Evolutionary conservation across 148 eudicot genomes (phyloP).

Genomic region (Pharnaceum exiguum): DNA sequence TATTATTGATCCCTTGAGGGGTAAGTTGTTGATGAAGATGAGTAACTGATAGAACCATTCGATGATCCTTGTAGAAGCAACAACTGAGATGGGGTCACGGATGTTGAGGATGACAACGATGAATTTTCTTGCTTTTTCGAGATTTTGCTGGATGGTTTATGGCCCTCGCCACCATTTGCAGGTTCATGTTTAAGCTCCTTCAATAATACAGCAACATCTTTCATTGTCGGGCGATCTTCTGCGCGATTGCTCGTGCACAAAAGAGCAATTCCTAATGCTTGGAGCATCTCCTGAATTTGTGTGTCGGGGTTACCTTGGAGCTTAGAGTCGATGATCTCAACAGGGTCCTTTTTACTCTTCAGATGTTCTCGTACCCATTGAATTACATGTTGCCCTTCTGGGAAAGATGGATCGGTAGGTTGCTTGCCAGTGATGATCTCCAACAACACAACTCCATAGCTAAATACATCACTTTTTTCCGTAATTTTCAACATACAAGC

Average conservation of each 20-base stretch:
- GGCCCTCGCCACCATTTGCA: conserved; percentile 28
- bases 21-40: conserved; percentile 53
- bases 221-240: conserved; percentile 86
- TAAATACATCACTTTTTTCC: conserved; percentile 75
- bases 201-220: conserved; percentile 70
- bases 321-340: conserved; percentile 56
- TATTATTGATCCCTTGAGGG: conserved; percentile 21
- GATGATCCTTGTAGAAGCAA: conserved; percentile 47
- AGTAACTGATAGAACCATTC: conserved; percentile 53
- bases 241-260: conserved; percentile 77
- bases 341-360: conserved; percentile 57
- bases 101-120: conserved; percentile 33
- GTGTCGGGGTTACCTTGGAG: conserved; percentile 71
- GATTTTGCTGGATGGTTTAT: conserved; percentile 25
- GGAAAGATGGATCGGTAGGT: conserved; percentile 64
- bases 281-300: conserved; percentile 87
- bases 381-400: conserved; percentile 54
- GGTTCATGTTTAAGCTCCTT: conserved; percentile 63
- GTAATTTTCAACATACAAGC: conserved; percentile 60
- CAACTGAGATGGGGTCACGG: conserved; percentile 47
- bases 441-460: conserved; percentile 81
- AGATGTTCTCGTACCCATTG: conserved; percentile 85
- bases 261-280: conserved; percentile 75
- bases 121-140: conserved; percentile 18
- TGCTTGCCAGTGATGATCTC: conserved; percentile 75